Evolutionary conservation across 2,329 filamentous ascomycete genomes (phyloP).

Genomic region (Pestalotiopsis sp.): DNA sequence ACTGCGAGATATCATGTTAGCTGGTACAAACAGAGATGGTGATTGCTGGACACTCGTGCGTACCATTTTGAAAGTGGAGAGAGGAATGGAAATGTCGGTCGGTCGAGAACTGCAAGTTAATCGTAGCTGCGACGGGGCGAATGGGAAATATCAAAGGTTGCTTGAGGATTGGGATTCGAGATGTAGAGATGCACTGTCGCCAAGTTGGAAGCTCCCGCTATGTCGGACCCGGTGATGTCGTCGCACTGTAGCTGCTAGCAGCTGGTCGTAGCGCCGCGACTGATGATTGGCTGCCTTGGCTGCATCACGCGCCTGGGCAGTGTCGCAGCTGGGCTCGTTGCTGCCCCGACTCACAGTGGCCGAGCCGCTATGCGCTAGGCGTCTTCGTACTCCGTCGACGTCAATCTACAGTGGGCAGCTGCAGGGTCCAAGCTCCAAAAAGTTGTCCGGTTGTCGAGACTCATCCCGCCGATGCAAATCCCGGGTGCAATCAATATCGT

Average conservation of each 20-base stretch:
- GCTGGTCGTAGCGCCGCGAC: neutral
- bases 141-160: neutral
- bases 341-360: neutral
- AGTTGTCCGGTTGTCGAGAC: neutral
- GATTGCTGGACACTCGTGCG: neutral
- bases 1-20: conserved; percentile 54
- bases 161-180: neutral
- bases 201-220: conserved; percentile 8
- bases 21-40: neutral
- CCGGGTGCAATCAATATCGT: neutral
- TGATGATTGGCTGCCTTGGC: neutral
- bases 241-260: conserved; percentile 1
- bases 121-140: neutral
- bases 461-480: neutral
- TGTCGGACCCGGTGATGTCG: conserved; percentile 3
- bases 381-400: neutral
- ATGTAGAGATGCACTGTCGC: neutral
- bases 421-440: conserved; percentile 6
- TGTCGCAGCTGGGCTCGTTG: neutral
- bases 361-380: neutral
- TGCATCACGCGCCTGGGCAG: neutral
- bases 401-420: conserved; percentile 2
- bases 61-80: neutral
- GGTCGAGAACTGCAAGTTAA: neutral
- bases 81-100: neutral